Base-by-base conservation (phyloP, 257 asterid species). In the Gentiana dahurica region DNA sequence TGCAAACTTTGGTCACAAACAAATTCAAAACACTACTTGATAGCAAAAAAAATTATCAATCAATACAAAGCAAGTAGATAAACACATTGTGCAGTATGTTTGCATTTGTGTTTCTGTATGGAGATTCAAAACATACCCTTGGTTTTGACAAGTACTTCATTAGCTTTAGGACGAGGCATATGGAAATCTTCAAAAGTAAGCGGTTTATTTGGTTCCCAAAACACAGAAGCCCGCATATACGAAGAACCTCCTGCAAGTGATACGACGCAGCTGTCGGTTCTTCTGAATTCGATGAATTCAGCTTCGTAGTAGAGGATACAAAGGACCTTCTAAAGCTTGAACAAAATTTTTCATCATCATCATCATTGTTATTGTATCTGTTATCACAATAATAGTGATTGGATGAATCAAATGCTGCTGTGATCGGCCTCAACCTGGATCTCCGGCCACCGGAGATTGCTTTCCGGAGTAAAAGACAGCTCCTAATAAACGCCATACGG, bases 151-250 rank as follows among this genome's bases (percentile, higher is more conserved):
- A 91, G 94, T 66, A 91, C 49, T 73, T 91, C 98, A 65, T 85
- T 79, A 50, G 74, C 85, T 68, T 85, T 91, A 49, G 98, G 98
- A 24, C 96, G 95, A 49, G 98, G 98, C 88, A 91, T 91, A 58
- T 81, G 79, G 50, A 91, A 82, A 39, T 87, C 97, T 69, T 87
- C 97, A 58, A 87, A 78, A 34, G 85, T 83, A 46, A 87, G 76
- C 34, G 98, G 93, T 44, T 87, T 77, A 57, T 82, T 76, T 49
- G 85, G 81, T 55, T 85, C 88, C 98, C 94, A 91, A 49, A 91
- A 83, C 46, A 91, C 98, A 32, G 83, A 84, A 12, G 81, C 98
- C n/a, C 83, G 85, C 98, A 91, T 91, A 61, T 75, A 74, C 36
- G 98, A 73, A 8, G 97, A 73, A 4, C 82, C 98, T 59, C 53